Evolutionary conservation across 2,329 filamentous ascomycete species (phyloP), one percentile per base, ranked within the genome.

Genomic region (Fragosphaeria purpurea): DNA sequence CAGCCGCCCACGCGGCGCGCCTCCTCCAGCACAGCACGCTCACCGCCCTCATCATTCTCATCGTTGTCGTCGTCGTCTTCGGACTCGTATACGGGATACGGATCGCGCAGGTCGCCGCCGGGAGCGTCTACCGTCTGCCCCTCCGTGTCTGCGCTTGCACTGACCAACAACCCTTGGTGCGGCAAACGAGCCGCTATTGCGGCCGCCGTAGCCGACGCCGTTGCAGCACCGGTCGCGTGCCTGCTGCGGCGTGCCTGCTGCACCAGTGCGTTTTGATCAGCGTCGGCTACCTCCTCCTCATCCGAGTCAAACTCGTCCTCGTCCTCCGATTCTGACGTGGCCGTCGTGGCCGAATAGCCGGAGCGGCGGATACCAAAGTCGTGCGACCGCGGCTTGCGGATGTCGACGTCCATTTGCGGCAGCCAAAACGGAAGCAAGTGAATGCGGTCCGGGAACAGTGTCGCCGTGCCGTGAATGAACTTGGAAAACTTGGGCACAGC

Each of bases 401-500:
- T 98, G 62, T 98, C 93, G 31, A 94, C 82, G 58, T 95, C 84
- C 93, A 98, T 98, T 69, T 98, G 93, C 1, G 93, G 93, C 74
- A 91, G 87, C 93, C 93, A 98, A 73, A 88, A 98, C 1, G 93
- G 93, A 6, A 98, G 74, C 10, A 98, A 76, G 45, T 96, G 75
- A 67, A 98, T 98, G 50, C 86, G 82, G 43, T 83, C 78, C 0
- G 90, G 90, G 66, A 96, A 94, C 44, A 98, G 70, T 9, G 81
- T 86, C 8, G 91, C 91, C 2, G 85, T 89, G 53, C 93, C 93
- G 66, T 98, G 93, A 52, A 98, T 97, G 66, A 97, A 98, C 70
- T 98, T 98, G 62, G 89, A 96, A 69, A 97, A 98, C 65, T 98
- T 98, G 55, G 93, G 93, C 3, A 98, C 90, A n/a, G 93, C 90